phyloP scores from a whole-genome alignment of 2,329 filamentous ascomycete genomes.

The Claviceps purpurea region DNA sequence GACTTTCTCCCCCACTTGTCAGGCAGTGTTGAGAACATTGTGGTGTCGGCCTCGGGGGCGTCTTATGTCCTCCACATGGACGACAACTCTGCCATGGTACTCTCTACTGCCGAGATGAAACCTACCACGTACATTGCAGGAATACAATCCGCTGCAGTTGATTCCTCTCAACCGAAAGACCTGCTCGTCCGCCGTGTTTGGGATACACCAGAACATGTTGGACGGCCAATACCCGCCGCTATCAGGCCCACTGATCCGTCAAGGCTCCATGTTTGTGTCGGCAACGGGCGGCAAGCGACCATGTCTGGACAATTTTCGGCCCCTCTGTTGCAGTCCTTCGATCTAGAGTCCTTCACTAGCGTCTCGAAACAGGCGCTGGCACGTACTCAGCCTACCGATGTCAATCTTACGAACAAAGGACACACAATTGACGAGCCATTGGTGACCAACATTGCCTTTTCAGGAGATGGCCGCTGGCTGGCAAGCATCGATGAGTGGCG shows the following conservation, averaged over 20 bases:
- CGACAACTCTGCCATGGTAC: conserved; percentile 81
- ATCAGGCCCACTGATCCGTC: conserved; percentile 50
- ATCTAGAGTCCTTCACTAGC: conserved; percentile 66
- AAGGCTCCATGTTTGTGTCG: conserved; percentile 55
- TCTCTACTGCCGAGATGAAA: conserved; percentile 81
- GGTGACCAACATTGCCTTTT: conserved; percentile 62
- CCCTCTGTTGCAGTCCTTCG: conserved; percentile 67
- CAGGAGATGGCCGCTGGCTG: conserved; percentile 74
- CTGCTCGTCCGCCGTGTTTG: conserved; percentile 39
- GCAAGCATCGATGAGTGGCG: conserved; percentile 87
- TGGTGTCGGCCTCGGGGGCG: conserved; percentile 65
- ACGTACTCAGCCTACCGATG: conserved; percentile 72
- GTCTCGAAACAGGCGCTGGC: conserved; percentile 79
- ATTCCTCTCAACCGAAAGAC: conserved; percentile 36
- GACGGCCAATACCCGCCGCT: conserved; percentile 41
- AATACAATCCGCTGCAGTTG: conserved; percentile 53
- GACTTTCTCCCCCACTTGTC: conserved; percentile 85
- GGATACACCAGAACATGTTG: conserved; percentile 28
- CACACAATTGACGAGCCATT: conserved; percentile 63
- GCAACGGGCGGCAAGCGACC: conserved; percentile 44
- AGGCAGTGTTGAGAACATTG: conserved; percentile 70
- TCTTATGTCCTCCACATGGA: conserved; percentile 76
- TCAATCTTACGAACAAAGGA: conserved; percentile 61
- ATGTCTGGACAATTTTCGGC: conserved; percentile 37
- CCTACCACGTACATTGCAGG: conserved; percentile 76